Evolutionary conservation across 352 stramenopile genomes (phyloP).

Genomic region (Globisporangium parvum): DNA sequence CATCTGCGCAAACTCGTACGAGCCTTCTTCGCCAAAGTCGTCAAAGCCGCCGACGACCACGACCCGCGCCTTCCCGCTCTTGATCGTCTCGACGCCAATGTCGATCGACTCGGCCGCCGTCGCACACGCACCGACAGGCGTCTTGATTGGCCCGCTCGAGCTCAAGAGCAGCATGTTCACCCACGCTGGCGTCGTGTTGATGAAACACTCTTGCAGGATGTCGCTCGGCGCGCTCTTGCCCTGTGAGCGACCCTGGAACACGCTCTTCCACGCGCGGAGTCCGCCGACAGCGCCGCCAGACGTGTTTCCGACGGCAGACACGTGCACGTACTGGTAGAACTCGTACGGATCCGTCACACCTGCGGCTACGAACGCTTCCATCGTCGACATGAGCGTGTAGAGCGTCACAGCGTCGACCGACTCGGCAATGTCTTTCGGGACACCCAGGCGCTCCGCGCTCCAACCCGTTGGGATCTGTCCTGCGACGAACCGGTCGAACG

Average conservation of each 20-base stretch:
- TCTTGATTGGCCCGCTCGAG: slow-evolving; percentile 87
- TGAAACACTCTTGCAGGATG: slow-evolving; percentile 81
- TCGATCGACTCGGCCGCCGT: slow-evolving; percentile 85
- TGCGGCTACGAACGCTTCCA: slow-evolving; percentile 73
- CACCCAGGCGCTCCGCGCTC: slow-evolving; percentile 71
- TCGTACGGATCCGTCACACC: slow-evolving; percentile 88
- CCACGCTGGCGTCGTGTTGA: slow-evolving; percentile 86
- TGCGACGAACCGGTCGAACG: slow-evolving; percentile 82
- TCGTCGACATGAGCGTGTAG: slow-evolving; percentile 67
- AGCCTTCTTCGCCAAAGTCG: slow-evolving; percentile 82
- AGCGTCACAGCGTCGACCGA: slow-evolving; percentile 77
- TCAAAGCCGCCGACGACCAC: slow-evolving; percentile 84
- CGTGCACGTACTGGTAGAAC: slow-evolving; percentile 90
- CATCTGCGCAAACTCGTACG: slow-evolving; percentile 88
- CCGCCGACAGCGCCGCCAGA: slow-evolving; percentile 81
- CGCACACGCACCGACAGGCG: slow-evolving; percentile 77
- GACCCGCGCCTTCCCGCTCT: slow-evolving; percentile 80
- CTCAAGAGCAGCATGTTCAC: slow-evolving; percentile 88
- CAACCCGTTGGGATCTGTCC: slow-evolving; percentile 87
- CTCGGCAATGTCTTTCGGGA: slow-evolving; percentile 78
- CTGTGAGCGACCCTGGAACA: slow-evolving; percentile 66
- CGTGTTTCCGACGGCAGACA: slow-evolving; percentile 83
- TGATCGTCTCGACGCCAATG: slow-evolving; percentile 86
- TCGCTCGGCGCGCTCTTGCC: slow-evolving; percentile 77
- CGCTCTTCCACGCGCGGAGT: slow-evolving; percentile 68